These are phyloP conservation scores for Akanthomyces dipterigenus DNA, from an alignment of 2,329 filamentous ascomycete genomes.

Conservation along the genomic window DNA sequence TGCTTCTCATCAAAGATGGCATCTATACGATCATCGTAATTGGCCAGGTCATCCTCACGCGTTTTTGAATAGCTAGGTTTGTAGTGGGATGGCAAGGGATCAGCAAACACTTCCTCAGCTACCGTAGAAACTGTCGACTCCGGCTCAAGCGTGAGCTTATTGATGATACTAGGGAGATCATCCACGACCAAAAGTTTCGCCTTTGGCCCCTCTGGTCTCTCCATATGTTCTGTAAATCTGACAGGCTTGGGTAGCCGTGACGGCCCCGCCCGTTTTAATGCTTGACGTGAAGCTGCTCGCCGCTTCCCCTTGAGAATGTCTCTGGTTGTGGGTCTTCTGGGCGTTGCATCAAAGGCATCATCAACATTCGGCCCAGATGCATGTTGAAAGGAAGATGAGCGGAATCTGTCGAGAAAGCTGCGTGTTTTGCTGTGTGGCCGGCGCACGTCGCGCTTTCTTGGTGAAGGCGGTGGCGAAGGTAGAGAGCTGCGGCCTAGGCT, in stretches of 20 bases:
- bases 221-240: neutral
- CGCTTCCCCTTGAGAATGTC: constrained; percentile 1
- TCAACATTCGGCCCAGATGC: neutral
- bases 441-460: neutral
- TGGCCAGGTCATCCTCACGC: neutral
- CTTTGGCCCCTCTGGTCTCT: neutral
- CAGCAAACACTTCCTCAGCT: neutral
- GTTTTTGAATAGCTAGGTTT: neutral
- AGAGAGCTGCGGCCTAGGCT: neutral
- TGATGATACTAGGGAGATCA: neutral
- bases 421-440: neutral
- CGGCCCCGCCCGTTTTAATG: neutral
- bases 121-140: neutral
- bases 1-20: constrained; percentile 4
- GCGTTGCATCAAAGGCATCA: neutral
- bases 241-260: constrained; percentile 4
- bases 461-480: neutral
- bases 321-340: neutral
- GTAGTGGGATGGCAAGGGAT: neutral
- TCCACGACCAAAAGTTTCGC: neutral
- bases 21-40: constrained; percentile 2
- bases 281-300: neutral
- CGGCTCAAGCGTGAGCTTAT: neutral
- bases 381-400: neutral
- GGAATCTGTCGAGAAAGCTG: neutral